Evolutionary conservation across 305 asterid species (phyloP).

Genomic region (Fraxinus greggii): DNA sequence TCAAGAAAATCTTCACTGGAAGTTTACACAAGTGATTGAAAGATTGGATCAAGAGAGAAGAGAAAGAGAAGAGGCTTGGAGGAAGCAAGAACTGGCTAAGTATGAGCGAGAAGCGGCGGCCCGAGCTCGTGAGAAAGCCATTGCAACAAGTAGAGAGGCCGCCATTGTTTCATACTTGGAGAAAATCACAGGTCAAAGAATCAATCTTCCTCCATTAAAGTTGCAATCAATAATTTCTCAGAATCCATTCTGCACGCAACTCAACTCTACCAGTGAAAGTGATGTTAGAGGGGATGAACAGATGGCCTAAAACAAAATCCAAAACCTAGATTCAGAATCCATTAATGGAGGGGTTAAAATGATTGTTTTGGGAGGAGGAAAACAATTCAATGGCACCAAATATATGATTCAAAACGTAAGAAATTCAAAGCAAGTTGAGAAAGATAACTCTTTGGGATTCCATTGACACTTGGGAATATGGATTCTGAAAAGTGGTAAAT

Average conservation of each 20-base stretch:
- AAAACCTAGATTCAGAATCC: not conserved
- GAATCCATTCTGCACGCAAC: not conserved
- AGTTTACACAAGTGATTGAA: slow-evolving; percentile 49
- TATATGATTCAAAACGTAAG: slow-evolving; percentile 23
- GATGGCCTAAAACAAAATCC: not conserved
- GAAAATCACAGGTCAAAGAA: slow-evolving; percentile 54
- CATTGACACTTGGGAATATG: not conserved
- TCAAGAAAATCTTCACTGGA: slow-evolving; percentile 51
- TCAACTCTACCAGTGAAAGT: not conserved
- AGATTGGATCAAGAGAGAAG: slow-evolving; percentile 53
- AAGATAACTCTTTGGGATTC: not conserved
- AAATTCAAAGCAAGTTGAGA: slow-evolving; percentile 34
- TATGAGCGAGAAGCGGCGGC: slow-evolving; percentile 36
- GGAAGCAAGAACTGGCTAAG: slow-evolving; percentile 44
- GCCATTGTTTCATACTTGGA: slow-evolving; percentile 55
- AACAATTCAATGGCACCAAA: slow-evolving; percentile 21
- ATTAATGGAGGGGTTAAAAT: slow-evolving; percentile 12
- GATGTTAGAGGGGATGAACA: not conserved
- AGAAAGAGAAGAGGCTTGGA: slow-evolving; percentile 59
- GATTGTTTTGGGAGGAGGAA: slow-evolving; percentile 27
- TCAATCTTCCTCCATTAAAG: slow-evolving; percentile 30
- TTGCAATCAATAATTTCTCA: not conserved
- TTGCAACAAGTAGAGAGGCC: slow-evolving; percentile 46
- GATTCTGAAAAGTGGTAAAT: not conserved
- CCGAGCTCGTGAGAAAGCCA: slow-evolving; percentile 42